phyloP scores from a whole-genome alignment of 306 rosid species.

The Cicer judaicum region DNA sequence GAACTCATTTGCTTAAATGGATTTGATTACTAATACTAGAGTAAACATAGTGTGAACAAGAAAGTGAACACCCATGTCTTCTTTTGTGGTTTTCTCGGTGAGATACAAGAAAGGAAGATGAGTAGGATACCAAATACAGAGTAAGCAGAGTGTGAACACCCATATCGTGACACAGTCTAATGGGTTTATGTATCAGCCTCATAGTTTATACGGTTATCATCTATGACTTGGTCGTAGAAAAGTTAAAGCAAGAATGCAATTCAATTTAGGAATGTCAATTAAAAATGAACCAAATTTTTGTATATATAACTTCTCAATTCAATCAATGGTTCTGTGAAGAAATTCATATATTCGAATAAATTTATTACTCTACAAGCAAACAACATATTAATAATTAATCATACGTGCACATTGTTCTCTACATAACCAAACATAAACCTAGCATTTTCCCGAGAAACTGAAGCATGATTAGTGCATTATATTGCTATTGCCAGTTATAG shows the following conservation, averaged over 20 bases:
- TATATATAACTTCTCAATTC: not conserved
- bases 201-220: not conserved
- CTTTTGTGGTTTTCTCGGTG: constrained; percentile 12
- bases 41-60: no score
- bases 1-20: constrained; percentile 5
- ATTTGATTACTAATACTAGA: not conserved
- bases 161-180: not conserved
- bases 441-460: no score
- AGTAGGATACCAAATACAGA: constrained; percentile 3
- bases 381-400: not conserved
- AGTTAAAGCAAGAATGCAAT: not conserved
- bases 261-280: not conserved
- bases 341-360: not conserved
- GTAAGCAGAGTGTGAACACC: not conserved
- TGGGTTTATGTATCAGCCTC: not conserved
- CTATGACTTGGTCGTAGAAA: constrained; percentile 15
- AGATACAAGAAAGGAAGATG: constrained; percentile 27
- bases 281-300: not conserved
- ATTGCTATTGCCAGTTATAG: no score
- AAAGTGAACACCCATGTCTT: no score
- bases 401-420: no score
- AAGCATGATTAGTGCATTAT: no score
- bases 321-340: not conserved
- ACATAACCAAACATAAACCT: no score
- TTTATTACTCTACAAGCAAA: not conserved